A percentile compares a stretch with the other conserved stretches of the same genome.
phyloP scores from a whole-genome alignment of 768 basidiomycete genomes.

The Favolaschia claudopus region DNA sequence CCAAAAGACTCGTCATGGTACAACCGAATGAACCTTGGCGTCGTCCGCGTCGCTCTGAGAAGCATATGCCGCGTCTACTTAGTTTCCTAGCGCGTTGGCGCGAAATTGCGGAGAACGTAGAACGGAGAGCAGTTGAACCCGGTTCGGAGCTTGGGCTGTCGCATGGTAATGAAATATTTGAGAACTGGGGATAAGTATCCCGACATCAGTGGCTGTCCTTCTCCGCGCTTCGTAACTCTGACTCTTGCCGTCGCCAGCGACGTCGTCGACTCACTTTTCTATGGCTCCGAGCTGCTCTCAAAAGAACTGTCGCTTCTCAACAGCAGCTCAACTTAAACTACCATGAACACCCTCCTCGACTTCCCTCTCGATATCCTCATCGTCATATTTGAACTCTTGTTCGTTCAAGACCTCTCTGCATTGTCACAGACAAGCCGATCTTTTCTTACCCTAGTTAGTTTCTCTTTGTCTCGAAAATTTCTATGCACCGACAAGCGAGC shows the following conservation, averaged over 20 bases:
- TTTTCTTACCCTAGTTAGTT: slow-evolving; percentile 54
- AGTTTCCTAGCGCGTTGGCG: too few species aligned
- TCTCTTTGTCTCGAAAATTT: not conserved
- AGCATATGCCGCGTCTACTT: not conserved
- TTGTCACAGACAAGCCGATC: slow-evolving; percentile 49
- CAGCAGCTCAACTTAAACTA: not conserved
- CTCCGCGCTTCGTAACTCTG: too few species aligned
- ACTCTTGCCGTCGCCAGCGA: not conserved
- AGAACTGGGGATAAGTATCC: too few species aligned
- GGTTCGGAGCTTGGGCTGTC: too few species aligned
- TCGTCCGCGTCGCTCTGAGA: not conserved
- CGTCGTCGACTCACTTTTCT: too few species aligned
- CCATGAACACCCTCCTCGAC: slow-evolving; percentile 1
- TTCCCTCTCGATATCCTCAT: slow-evolving; percentile 67
- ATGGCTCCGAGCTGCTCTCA: too few species aligned
- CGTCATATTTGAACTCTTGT: slow-evolving; percentile 53
- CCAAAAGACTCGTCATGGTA: slow-evolving; percentile 88
- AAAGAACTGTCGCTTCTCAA: too few species aligned
- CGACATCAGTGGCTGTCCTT: too few species aligned
- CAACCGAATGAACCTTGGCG: slow-evolving; percentile 19
- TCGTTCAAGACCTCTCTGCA: slow-evolving; percentile 48
- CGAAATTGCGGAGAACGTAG: too few species aligned
- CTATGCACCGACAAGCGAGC: slow-evolving; percentile 1
- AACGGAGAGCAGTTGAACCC: too few species aligned
- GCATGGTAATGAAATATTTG: too few species aligned